Conservation (phyloP, 192 early-diverging fungal species). For the Entomortierella lignicola region DNA sequence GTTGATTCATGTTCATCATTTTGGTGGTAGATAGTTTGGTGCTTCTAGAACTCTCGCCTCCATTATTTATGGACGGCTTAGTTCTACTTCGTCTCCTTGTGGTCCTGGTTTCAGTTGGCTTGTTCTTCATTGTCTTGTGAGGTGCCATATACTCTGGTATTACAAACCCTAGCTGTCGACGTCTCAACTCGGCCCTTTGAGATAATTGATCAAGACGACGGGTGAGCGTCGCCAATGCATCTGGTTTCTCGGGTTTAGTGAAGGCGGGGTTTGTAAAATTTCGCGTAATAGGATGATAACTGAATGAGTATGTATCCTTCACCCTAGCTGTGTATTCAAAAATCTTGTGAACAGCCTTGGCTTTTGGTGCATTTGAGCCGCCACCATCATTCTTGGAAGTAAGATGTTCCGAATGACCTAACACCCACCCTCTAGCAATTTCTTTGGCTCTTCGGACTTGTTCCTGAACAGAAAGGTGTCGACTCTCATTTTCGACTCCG, state of each 20-base stretch:
- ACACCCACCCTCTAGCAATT: neutral
- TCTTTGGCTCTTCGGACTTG: neutral
- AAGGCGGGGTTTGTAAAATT: neutral
- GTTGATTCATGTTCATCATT: too few relatives aligned
- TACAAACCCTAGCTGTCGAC: neutral
- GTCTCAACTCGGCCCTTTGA: neutral
- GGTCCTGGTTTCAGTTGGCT: neutral
- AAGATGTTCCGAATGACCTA: neutral
- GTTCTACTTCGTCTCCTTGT: neutral
- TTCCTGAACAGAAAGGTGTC: neutral
- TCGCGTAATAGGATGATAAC: neutral
- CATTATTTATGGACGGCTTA: neutral
- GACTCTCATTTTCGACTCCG: neutral
- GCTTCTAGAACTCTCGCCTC: neutral
- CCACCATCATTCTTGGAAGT: neutral
- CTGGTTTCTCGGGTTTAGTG: neutral
- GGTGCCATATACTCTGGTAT: conserved; percentile 4
- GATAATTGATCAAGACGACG: neutral
- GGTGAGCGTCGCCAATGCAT: neutral
- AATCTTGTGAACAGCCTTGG: neutral
- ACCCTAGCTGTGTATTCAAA: neutral
- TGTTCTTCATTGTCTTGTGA: neutral
- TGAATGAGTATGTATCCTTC: neutral
- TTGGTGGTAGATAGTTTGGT: neutral
- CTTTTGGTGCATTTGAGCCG: neutral